A percentile compares a stretch with the other conserved stretches of the same genome.
Conservation (phyloP, 176 grass and related monocot species). For the Aegilops bicornis region DNA sequence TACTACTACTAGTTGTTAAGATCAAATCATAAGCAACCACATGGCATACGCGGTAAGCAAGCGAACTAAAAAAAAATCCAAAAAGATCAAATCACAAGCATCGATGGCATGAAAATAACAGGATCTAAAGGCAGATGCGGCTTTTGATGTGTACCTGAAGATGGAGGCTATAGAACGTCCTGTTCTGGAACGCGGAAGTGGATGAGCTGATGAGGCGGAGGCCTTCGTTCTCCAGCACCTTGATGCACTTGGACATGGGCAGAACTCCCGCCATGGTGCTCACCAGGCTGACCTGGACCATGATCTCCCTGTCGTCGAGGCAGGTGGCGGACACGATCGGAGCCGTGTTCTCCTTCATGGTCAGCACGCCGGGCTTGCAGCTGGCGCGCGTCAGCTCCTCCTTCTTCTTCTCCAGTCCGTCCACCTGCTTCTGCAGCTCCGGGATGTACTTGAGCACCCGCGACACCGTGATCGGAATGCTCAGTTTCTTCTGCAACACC, state of each 20-base stretch:
- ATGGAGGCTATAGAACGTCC: conserved; percentile 70
- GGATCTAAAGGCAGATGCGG: background rate
- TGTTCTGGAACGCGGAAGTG: conserved; percentile 42
- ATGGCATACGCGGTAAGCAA: background rate
- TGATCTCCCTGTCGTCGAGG: conserved; percentile 61
- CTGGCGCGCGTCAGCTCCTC: conserved; percentile 42
- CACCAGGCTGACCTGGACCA: conserved; percentile 67
- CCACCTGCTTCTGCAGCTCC: conserved; percentile 69
- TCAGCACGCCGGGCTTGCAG: conserved; percentile 32
- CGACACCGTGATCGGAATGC: conserved; percentile 72
- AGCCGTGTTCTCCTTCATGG: background rate
- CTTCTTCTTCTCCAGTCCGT: conserved; percentile 53
- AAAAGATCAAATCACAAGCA: background rate
- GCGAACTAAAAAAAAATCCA: background rate
- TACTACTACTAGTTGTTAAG: background rate
- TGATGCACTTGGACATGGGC: conserved; percentile 53
- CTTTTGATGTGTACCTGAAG: conserved; percentile 58
- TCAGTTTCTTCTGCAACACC: conserved; percentile 87
- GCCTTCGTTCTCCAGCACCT: conserved; percentile 66
- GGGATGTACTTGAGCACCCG: conserved; percentile 80
- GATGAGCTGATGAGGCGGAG: conserved; percentile 62
- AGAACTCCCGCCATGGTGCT: conserved; percentile 29
- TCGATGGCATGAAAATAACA: background rate
- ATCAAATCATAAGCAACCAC: background rate
- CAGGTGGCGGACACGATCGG: conserved; percentile 61